Percentiles rank a stretch among this genome's conserved stretches.
Evolutionary conservation across 768 basidiomycete genomes (phyloP).

Genomic region (Amanita subjunquillea): DNA sequence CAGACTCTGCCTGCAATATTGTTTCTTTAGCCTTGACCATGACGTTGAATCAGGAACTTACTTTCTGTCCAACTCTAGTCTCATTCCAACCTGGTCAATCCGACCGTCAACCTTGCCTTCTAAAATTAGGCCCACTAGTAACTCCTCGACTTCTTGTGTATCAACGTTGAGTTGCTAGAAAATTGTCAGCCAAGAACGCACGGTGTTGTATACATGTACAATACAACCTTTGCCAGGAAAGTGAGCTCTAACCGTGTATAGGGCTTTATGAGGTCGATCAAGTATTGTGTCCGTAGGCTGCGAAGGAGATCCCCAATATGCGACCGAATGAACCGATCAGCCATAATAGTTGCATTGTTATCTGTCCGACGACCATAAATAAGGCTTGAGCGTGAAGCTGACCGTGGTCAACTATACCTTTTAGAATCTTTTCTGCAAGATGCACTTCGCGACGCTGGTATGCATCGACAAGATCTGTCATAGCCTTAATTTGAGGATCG

Average conservation of each 20-base stretch:
- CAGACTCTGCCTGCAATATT: conserved; percentile 58
- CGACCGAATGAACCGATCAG: conserved; percentile 86
- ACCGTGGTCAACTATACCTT: conserved; percentile 37
- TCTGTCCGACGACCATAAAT: conserved; percentile 33
- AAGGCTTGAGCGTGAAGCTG: not conserved
- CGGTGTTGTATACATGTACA: conserved; percentile 8
- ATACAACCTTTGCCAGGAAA: conserved; percentile 79
- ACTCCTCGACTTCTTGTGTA: conserved; percentile 83
- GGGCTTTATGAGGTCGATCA: conserved; percentile 96
- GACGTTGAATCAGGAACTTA: conserved; percentile 20
- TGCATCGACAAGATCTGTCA: conserved; percentile 95
- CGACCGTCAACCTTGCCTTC: conserved; percentile 96
- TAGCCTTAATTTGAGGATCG: conserved; percentile 93
- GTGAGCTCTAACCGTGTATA: conserved; percentile 90
- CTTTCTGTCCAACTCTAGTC: conserved; percentile 86
- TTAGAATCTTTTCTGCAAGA: conserved; percentile 91
- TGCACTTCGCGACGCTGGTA: conserved; percentile 96
- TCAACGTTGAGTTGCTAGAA: conserved; percentile 91
- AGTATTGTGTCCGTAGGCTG: conserved; percentile 89
- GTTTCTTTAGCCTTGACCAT: not conserved
- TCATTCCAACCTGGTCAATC: conserved; percentile 94
- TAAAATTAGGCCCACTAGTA: conserved; percentile 86
- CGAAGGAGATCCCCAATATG: conserved; percentile 96
- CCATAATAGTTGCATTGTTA: conserved; percentile 92
- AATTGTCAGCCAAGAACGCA: not conserved